Evolutionary conservation across 2,329 filamentous ascomycete genomes (phyloP).

Genomic region (Apiospora arundinis): DNA sequence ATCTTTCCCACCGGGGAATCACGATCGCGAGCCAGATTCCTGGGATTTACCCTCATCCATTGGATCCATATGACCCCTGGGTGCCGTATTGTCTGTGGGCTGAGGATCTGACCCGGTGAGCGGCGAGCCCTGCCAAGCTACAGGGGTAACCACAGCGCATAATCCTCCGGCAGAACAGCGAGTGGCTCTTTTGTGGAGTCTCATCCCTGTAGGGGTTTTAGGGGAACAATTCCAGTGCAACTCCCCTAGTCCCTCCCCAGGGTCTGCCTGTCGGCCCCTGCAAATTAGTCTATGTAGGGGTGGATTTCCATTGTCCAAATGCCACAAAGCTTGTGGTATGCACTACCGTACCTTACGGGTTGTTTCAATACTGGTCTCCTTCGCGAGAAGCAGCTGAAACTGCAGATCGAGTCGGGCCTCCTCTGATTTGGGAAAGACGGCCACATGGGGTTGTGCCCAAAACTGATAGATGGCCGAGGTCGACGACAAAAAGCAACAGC

Average conservation of each 20-base stretch:
- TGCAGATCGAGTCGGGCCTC: not conserved
- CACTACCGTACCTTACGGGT: not conserved
- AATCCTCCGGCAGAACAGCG: not conserved
- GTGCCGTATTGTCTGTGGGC: not conserved
- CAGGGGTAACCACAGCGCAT: constrained; percentile 4
- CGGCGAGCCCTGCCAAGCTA: constrained; percentile 3
- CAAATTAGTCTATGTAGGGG: not conserved
- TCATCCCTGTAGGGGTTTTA: not conserved
- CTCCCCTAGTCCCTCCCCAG: not conserved
- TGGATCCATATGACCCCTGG: not conserved
- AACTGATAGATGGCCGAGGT: not conserved
- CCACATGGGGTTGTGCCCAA: not conserved
- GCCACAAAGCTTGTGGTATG: not conserved
- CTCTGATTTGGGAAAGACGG: not conserved
- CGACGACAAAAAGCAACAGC: not conserved
- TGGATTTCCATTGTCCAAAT: not conserved
- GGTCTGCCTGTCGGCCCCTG: not conserved
- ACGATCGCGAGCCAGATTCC: not conserved
- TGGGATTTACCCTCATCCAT: not conserved
- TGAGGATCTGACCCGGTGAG: not conserved
- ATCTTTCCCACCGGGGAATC: not conserved
- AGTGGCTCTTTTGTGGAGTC: not conserved
- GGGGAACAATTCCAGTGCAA: not conserved
- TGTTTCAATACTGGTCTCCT: not conserved
- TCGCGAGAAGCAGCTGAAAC: not conserved